Evolutionary conservation across 108 stramenopile species (phyloP), one percentile per base, ranked within the genome.

Genomic region (Cyclostephanos tholiformis): DNA sequence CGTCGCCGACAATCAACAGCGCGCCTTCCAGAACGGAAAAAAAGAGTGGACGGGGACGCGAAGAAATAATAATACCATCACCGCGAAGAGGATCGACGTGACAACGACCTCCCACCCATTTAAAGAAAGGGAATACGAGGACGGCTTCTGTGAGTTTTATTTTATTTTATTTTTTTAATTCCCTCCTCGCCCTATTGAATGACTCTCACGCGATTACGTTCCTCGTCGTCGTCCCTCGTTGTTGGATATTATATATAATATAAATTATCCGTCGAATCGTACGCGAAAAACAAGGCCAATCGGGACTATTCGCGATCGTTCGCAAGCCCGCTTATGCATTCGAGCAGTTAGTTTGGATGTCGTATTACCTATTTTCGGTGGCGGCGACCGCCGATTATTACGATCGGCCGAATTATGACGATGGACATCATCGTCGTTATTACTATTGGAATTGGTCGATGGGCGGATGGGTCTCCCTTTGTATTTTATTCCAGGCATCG

Each of bases 301-400:
- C 79, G 1, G 87, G 90, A 22, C 63, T 91, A 0, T 94, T 88
- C 73, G 76, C 85, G 20, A 82, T 94, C 48, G 82, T 90, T 46
- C 84, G 93, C 14, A 93, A 93, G 63, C 91, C 91, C n/a, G 89
- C 89, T 59, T 92, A 92, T 72, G 85, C 87, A 4, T 82, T 76
- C 3, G 91, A 92, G 56, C 91, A 89, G 75, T 55, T 46, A 1
- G 67, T 86, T 39, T 92, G 91, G 91, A 81, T 89, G 25, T 80
- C 77, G 16, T 88, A 67, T 60, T 88, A 86, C 56, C 43, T 88
- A 1, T 92, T 89, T 78, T 80, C 86, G 32, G 63, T 89, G 11
- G 83, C 85, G 30, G 85, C 85, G 6, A 14, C 16, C 41, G 12
- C 9, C 16, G 44, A 3, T 14, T 13, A 14, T 41, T 12, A 41